A percentile compares a stretch with the other conserved stretches of the same genome.
phyloP scores from a whole-genome alignment of 768 basidiomycete species.

The Tylopilus intermedius region DNA sequence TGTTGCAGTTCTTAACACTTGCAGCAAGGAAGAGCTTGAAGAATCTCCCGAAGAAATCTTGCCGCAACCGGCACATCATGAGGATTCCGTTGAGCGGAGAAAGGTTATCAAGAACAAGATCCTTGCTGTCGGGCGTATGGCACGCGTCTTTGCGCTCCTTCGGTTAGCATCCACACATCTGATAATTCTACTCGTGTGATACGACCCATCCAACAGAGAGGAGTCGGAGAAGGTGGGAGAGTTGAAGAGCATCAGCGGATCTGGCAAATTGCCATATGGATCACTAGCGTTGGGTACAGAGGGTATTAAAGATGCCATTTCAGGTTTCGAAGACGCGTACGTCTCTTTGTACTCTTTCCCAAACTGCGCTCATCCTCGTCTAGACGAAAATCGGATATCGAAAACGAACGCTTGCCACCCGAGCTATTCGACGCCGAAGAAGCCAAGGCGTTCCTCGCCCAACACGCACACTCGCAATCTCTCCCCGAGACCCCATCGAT shows the following conservation, averaged over 20 bases:
- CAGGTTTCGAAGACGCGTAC: conserved; percentile 92
- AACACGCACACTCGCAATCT: conserved; percentile 30
- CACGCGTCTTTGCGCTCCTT: conserved; percentile 90
- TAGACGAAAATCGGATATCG: conserved; percentile 95
- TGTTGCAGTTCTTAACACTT: conserved; percentile 92
- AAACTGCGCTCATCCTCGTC: background rate
- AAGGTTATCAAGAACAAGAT: conserved; percentile 98
- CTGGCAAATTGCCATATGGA: conserved; percentile 73
- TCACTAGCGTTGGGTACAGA: conserved; percentile 84
- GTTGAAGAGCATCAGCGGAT: conserved; percentile 85
- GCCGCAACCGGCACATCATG: conserved; percentile 33
- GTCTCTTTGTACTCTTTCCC: conserved; percentile 30
- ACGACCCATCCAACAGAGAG: conserved; percentile 51
- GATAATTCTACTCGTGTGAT: background rate
- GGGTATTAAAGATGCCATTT: conserved; percentile 92
- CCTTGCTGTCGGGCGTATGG: conserved; percentile 94
- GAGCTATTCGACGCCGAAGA: conserved; percentile 82
- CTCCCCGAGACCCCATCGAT: conserved; percentile 51
- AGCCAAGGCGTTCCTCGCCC: conserved; percentile 56
- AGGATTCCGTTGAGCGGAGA: conserved; percentile 66
- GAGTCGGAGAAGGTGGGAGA: conserved; percentile 97
- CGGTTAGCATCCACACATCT: conserved; percentile 53
- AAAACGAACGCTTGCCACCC: conserved; percentile 97
- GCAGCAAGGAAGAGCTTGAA: conserved; percentile 93
- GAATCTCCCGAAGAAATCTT: conserved; percentile 54